A percentile compares a stretch with the other conserved stretches of the same genome.
Evolutionary conservation across 495 filamentous ascomycete species (phyloP).

Genomic region (Saxispiralis lemnorum): DNA sequence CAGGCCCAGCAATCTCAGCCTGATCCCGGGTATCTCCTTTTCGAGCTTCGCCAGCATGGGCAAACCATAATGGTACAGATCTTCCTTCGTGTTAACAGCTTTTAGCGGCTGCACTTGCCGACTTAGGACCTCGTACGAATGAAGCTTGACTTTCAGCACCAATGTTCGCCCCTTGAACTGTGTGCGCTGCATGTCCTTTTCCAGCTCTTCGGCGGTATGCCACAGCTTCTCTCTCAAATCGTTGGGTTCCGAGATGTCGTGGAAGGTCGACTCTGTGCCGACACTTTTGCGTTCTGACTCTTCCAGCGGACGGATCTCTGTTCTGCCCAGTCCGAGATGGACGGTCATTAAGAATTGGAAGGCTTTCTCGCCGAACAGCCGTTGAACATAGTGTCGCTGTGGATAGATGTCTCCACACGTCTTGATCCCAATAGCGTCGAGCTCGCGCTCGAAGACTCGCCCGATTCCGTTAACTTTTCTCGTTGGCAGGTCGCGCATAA

Average conservation of each 20-base stretch:
- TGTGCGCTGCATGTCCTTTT: constrained; percentile 63
- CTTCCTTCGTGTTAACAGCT: constrained; percentile 53
- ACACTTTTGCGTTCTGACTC: constrained; percentile 87
- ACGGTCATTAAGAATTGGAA: constrained; percentile 71
- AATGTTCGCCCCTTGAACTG: constrained; percentile 80
- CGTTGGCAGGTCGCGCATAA: constrained; percentile 66
- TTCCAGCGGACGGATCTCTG: constrained; percentile 68
- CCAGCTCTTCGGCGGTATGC: constrained; percentile 66
- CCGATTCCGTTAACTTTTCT: constrained; percentile 90
- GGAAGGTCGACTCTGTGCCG: constrained; percentile 83
- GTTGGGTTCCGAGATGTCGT: constrained; percentile 50
- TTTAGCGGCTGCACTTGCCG: constrained; percentile 59
- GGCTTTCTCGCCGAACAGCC: constrained; percentile 79
- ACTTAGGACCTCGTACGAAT: constrained; percentile 81
- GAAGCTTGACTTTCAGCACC: constrained; percentile 81
- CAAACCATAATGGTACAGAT: constrained; percentile 62
- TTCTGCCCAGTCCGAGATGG: constrained; percentile 78
- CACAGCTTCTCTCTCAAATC: constrained; percentile 63
- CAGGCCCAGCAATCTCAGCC: constrained; percentile 71
- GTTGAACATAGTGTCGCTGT: constrained; percentile 50
- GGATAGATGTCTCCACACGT: constrained; percentile 79
- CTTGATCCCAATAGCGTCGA: constrained; percentile 70
- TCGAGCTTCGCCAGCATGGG: constrained; percentile 78
- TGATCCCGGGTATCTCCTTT: constrained; percentile 67
- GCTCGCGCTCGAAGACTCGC: constrained; percentile 81